Evolutionary conservation across 139 green algal species (phyloP), one percentile per base, ranked within the genome.

Genomic region (Chlorella ohadii): DNA sequence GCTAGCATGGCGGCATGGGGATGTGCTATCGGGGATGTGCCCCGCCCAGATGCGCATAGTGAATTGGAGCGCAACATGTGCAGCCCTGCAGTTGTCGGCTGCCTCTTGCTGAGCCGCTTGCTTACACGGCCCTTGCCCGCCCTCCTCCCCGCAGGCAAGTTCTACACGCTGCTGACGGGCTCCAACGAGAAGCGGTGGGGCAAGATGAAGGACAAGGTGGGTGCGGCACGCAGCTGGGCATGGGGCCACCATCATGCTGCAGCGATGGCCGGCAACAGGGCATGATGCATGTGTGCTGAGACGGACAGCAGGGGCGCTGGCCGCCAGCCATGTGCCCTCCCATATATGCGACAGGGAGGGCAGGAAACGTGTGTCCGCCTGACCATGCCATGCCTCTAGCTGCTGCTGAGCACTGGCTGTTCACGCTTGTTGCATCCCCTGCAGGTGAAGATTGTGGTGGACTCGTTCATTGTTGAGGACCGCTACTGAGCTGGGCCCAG

Each of bases 111-210:
- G 64, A 28, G n/a, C 67, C 33, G 4, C 22, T 13, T 31, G 28
- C 67, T 33, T 0, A 74, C 19, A 19, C 20, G 23, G 1, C 23
- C n/a, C 1, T 71, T 28, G 23, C 7, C 23, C 9, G 44, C 61
- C 61, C 61, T 67, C 22, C 2, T 7, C 23, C 22, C 22, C 81
- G 66, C 86, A 96, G 95, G 95, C 77, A 99, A 96, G 61, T 98
- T 99, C 78, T 99, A 98, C 92, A 98, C 93, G 17, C 81, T 99
- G 65, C 94, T 93, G 17, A 98, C 95, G 1, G 97, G 97, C 7
- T 82, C 94, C 51, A 98, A 97, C 79, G 96, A 99, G 90, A 89
- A 87, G 81, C 87, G 97, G 47, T 99, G 97, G 97, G 76, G 83
- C 65, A 98, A 96, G 90, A 96, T 99, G 87, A 89, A 97, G 90